Conservation (phyloP, 2,329 filamentous ascomycete genomes). For the Westerdykella sp. region DNA sequence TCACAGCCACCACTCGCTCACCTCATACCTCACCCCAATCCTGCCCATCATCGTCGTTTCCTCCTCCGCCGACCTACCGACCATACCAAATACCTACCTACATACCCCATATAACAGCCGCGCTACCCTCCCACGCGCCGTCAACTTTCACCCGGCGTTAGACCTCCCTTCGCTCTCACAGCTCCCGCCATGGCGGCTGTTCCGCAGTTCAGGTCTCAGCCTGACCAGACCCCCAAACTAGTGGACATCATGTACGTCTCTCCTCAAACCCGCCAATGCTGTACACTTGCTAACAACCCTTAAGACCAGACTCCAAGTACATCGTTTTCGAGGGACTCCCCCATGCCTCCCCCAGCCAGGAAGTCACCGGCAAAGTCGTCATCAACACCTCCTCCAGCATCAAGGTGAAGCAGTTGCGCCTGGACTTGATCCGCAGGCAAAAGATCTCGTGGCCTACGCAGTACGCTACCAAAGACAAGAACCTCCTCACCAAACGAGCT, state of each 20-base stretch:
- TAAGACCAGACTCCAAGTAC: conserved; percentile 43
- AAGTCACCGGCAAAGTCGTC: conserved; percentile 43
- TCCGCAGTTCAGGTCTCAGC: too few relatives aligned
- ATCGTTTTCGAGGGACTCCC: conserved; percentile 47
- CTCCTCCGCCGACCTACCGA: neutral
- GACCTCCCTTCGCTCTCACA: neutral
- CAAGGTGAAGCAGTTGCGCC: conserved; percentile 43
- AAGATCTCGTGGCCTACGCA: conserved; percentile 39
- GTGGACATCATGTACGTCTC: neutral
- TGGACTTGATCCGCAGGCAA: conserved; percentile 43
- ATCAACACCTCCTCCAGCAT: conserved; percentile 44
- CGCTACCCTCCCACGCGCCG: too few relatives aligned
- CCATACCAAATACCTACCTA: too few relatives aligned
- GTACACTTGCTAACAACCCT: conserved; percentile 1
- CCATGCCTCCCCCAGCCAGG: conserved; percentile 41
- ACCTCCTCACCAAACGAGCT: neutral
- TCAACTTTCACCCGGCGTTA: too few relatives aligned
- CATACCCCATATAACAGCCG: too few relatives aligned
- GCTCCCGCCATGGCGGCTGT: too few relatives aligned
- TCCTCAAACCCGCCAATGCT: neutral
- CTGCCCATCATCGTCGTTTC: neutral
- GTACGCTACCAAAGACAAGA: neutral
- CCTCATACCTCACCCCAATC: too few relatives aligned
- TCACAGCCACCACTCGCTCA: too few relatives aligned
- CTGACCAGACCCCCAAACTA: neutral